phyloP scores from a whole-genome alignment of 2,329 filamentous ascomycete genomes.

The Berkeleyomyces rouxiae region DNA sequence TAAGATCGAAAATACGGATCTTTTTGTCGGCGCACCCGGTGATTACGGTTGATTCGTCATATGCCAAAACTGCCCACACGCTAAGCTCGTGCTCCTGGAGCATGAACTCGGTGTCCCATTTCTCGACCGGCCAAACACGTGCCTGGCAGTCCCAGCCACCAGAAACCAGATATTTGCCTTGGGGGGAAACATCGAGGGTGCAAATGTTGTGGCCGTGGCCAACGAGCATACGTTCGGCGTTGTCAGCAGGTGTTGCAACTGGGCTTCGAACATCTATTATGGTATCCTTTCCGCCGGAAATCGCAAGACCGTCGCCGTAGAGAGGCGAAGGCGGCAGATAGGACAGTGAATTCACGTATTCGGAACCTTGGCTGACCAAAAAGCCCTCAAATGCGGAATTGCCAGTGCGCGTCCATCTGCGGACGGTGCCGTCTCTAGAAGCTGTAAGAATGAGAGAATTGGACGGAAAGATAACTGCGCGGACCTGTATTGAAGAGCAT shows the following conservation, averaged over 20 bases:
- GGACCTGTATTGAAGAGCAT: slow-evolving; percentile 46
- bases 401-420: slow-evolving; percentile 63
- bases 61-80: slow-evolving; percentile 83
- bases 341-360: slow-evolving; percentile 75
- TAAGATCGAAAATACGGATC: slow-evolving; percentile 67
- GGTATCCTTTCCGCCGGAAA: slow-evolving; percentile 80
- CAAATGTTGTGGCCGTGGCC: slow-evolving; percentile 84
- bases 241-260: slow-evolving; percentile 46
- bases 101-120: slow-evolving; percentile 61
- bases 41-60: slow-evolving; percentile 63
- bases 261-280: slow-evolving; percentile 81
- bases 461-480: slow-evolving; percentile 63
- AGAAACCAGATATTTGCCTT: slow-evolving; percentile 62
- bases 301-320: slow-evolving; percentile 62
- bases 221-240: slow-evolving; percentile 70
- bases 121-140: slow-evolving; percentile 69
- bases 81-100: slow-evolving; percentile 58
- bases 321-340: slow-evolving; percentile 53
- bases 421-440: slow-evolving; percentile 80
- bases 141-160: slow-evolving; percentile 89
- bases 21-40: slow-evolving; percentile 86
- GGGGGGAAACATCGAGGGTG: slow-evolving; percentile 60
- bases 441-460: slow-evolving; percentile 62
- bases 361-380: slow-evolving; percentile 63
- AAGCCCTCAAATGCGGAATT: slow-evolving; percentile 47